phyloP scores from a whole-genome alignment of 345 rosid species.

The Carallia brachiata region DNA sequence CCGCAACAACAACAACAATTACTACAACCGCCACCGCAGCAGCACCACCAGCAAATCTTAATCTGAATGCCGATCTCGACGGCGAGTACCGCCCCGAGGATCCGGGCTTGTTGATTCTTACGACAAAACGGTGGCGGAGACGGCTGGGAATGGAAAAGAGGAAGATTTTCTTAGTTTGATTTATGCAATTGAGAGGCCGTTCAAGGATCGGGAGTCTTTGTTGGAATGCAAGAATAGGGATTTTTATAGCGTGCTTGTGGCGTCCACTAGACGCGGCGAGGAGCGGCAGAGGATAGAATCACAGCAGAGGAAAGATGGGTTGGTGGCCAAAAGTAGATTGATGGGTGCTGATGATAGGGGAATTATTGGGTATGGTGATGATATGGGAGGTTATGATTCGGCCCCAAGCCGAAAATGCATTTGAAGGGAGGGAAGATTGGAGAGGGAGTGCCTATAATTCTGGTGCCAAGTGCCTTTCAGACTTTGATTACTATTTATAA shows the following conservation, averaged over 20 bases:
- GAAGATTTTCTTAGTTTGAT: slow-evolving; percentile 42
- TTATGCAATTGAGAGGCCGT: slow-evolving; percentile 58
- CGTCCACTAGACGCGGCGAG: slow-evolving; percentile 77
- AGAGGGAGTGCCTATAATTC: slow-evolving; percentile 89
- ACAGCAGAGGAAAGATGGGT: slow-evolving; percentile 92
- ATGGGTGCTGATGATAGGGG: slow-evolving; percentile 90
- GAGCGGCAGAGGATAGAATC: slow-evolving; percentile 88
- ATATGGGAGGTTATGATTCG: slow-evolving; percentile 42
- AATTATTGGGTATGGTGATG: slow-evolving; percentile 51
- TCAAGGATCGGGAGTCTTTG: slow-evolving; percentile 71
- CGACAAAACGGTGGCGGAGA: background rate
- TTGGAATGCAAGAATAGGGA: slow-evolving; percentile 73
- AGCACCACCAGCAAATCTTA: slow-evolving; percentile 4
- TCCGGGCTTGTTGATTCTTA: slow-evolving; percentile 24
- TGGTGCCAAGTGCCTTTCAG: slow-evolving; percentile 92
- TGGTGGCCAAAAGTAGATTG: slow-evolving; percentile 82
- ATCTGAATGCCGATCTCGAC: slow-evolving; percentile 14
- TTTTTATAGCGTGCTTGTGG: slow-evolving; percentile 70
- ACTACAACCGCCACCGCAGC: background rate
- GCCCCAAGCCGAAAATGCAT: slow-evolving; percentile 58
- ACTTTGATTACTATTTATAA: slow-evolving; percentile 85
- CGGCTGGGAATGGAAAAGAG: slow-evolving; percentile 7
- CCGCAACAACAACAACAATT: slow-evolving; percentile 14
- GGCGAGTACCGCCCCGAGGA: slow-evolving; percentile 41
- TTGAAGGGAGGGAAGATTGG: slow-evolving; percentile 78